Percentiles rank a stretch among this genome's conserved stretches.
These are phyloP conservation scores for Pleurotus ostreatus DNA, from an alignment of 768 basidiomycete species.

Conservation along the genomic window DNA sequence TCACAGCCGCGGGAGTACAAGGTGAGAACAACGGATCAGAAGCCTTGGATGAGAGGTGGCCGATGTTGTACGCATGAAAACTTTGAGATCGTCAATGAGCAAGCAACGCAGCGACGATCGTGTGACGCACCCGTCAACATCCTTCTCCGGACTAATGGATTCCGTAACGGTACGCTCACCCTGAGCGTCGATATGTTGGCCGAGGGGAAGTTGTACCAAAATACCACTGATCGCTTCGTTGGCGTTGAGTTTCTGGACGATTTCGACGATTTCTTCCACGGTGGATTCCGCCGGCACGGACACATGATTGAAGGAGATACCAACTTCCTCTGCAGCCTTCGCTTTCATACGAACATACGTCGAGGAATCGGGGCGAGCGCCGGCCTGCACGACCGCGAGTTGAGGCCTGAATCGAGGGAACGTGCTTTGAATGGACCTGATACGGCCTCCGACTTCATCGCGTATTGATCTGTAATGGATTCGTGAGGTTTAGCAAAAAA, in stretches of 20 bases:
- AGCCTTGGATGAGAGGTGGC: conserved; percentile 87
- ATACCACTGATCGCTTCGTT: conserved; percentile 84
- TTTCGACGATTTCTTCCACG: conserved; percentile 70
- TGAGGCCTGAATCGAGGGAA: conserved; percentile 90
- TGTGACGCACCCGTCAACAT: conserved; percentile 83
- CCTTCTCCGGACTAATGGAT: conserved; percentile 89
- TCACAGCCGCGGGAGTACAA: conserved; percentile 93
- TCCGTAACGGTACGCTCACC: conserved; percentile 93
- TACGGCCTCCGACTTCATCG: conserved; percentile 64
- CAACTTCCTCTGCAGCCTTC: conserved; percentile 92
- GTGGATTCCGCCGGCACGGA: conserved; percentile 61
- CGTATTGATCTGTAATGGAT: conserved; percentile 67
- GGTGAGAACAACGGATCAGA: conserved; percentile 87
- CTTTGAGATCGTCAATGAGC: conserved; percentile 32
- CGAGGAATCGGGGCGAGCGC: conserved; percentile 83
- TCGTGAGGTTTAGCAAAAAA: conserved; percentile 8
- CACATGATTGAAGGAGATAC: conserved; percentile 84
- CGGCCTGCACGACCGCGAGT: conserved; percentile 92
- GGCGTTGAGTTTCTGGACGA: conserved; percentile 78
- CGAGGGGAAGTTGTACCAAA: conserved; percentile 93
- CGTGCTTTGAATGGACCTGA: conserved; percentile 56
- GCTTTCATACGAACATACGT: conserved; percentile 97
- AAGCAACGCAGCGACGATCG: conserved; percentile 1
- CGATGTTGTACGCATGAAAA: conserved; percentile 98
- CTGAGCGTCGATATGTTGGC: conserved; percentile 72